phyloP scores from a whole-genome alignment of 2,329 filamentous ascomycete genomes.

The Colletotrichum sp. region DNA sequence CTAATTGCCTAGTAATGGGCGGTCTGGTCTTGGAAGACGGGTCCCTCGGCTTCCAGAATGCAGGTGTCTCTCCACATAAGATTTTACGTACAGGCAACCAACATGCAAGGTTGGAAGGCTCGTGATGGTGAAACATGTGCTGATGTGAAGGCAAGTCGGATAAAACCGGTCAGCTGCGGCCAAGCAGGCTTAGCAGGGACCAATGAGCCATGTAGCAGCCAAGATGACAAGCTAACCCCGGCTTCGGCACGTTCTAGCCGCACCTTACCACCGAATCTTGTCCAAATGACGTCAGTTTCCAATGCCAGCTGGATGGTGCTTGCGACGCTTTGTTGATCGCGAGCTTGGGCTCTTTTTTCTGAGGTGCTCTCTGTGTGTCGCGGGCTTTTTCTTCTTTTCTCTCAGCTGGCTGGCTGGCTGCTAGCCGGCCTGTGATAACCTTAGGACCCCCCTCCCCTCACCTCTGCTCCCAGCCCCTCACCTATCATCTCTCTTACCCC shows the following conservation, averaged over 20 bases:
- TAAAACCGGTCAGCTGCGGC: not conserved
- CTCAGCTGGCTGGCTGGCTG: not conserved
- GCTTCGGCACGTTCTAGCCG: slow-evolving; percentile 13
- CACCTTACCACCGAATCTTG: not conserved
- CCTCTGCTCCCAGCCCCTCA: not conserved
- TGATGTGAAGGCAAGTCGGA: not conserved
- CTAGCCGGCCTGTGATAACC: slow-evolving; percentile 8
- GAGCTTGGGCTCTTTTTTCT: not conserved
- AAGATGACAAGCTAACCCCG: not conserved
- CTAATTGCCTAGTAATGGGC: not conserved
- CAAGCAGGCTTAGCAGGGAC: slow-evolving; percentile 5
- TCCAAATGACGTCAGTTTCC: slow-evolving; percentile 11
- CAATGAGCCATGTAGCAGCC: not conserved
- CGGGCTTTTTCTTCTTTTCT: not conserved
- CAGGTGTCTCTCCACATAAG: not conserved
- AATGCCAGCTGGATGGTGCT: not conserved
- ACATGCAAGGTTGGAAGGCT: slow-evolving; percentile 11
- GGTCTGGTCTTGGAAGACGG: not conserved
- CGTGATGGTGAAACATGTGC: slow-evolving; percentile 15
- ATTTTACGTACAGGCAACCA: not conserved
- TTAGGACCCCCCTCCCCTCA: not conserved
- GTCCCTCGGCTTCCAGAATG: not conserved
- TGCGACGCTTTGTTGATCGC: slow-evolving; percentile 20
- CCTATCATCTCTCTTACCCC: not conserved
- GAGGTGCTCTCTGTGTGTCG: not conserved